Evolutionary conservation across 768 basidiomycete genomes (phyloP), one percentile per base, ranked within the genome.

Genomic region (Lepiota venenata): DNA sequence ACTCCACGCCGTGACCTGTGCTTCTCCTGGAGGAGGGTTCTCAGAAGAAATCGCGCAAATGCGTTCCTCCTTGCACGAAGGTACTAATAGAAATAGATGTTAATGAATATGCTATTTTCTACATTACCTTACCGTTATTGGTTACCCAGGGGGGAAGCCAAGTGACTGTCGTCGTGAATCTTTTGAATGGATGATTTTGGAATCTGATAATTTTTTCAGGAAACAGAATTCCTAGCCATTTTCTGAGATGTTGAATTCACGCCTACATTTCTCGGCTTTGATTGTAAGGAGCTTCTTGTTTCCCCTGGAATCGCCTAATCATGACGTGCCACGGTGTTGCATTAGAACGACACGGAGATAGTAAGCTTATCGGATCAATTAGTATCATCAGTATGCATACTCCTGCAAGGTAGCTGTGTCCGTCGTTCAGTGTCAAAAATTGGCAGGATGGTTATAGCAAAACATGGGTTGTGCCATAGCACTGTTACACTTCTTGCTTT

Each of bases 231-330:
- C 75, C 73, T 98, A 56, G 81, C 87, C 49, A 66, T 96, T 46
- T 98, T 99, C 70, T 95, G 95, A 1, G 96, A 95, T 10, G 83
- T 97, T 46, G 96, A 99, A 67, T 98, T 98, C 69, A 99, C 96
- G 0, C 76, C 98, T 18, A 96, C 93, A 0, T 98, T 98, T 77
- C 74, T 98, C 44, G 96, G 90, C 2, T 94, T 92, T 63, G 91
- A 93, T 66, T 69, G 92, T 88, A 71, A 68, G 86, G 77, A 15
- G 9, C 57, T 53, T n/a, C n/a, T 57, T 8, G 55, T 5, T 50
- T 12, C 47, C 15, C n/a, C 21, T 27, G 15, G 25, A 11, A 15
- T 27, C 27, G 21, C 15, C 22, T 22, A 29, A 25, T 59, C 11
- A 18, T 8, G 15, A 18, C n/a, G n/a, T 6, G 2, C 7, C 6